phyloP scores from a whole-genome alignment of 1,284 basidiomycete genomes.

The Wolfiporia cocos region DNA sequence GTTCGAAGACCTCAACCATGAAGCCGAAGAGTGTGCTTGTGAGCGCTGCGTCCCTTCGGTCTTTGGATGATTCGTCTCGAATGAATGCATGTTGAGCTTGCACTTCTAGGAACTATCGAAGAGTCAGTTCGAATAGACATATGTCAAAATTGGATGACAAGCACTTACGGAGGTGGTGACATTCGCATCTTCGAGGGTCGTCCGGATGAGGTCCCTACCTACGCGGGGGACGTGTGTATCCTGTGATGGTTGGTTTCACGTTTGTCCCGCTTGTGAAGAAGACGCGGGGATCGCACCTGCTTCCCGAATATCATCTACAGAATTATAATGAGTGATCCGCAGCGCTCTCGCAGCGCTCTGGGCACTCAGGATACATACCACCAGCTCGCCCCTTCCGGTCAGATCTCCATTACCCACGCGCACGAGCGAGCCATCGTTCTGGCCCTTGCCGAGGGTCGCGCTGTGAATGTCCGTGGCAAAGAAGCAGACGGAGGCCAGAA shows the following conservation, averaged over 20 bases:
- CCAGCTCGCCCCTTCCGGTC: constrained; percentile 73
- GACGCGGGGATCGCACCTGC: constrained; percentile 43
- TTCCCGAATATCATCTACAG: constrained; percentile 90
- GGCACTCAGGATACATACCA: constrained; percentile 49
- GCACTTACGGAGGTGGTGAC: constrained; percentile 67
- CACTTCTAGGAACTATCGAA: constrained; percentile 76
- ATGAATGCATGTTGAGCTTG: constrained; percentile 95
- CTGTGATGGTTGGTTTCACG: constrained; percentile 29
- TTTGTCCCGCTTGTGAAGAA: neutral
- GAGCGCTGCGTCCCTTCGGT: constrained; percentile 89
- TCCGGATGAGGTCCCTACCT: constrained; percentile 80
- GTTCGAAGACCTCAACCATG: constrained; percentile 92
- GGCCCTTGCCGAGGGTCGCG: constrained; percentile 81
- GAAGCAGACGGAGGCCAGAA: constrained; percentile 83
- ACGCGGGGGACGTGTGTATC: constrained; percentile 86
- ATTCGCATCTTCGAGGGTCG: constrained; percentile 73
- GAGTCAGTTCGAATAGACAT: neutral
- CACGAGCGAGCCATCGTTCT: constrained; percentile 72
- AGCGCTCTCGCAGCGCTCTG: no score
- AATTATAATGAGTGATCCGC: neutral
- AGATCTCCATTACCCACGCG: constrained; percentile 73
- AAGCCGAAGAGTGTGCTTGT: constrained; percentile 76
- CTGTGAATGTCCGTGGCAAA: constrained; percentile 90
- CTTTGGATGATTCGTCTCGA: constrained; percentile 85
- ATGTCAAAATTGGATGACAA: constrained; percentile 15